Conservation (phyloP, 139 green algal genomes). For the Tetradesmus obliquus region DNA sequence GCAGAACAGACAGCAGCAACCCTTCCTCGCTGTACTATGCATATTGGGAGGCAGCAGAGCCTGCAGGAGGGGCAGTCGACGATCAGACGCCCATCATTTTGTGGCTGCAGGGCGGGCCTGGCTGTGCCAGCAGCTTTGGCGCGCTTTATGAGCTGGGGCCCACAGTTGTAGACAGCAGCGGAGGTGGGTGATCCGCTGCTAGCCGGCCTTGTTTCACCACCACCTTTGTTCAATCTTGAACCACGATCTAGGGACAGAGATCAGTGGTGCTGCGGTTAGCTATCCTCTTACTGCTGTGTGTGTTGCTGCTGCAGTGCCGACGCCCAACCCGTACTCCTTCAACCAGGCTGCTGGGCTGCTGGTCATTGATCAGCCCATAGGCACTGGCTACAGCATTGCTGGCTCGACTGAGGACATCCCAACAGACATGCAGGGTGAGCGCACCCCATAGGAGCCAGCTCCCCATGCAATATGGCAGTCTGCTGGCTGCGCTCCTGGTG, state of each 20-base stretch:
- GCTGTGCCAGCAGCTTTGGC: slow-evolving; percentile 76
- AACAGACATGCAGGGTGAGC: slow-evolving; percentile 53
- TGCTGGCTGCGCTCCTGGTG: no score
- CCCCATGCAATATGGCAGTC: no score
- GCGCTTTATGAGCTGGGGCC: slow-evolving; percentile 73
- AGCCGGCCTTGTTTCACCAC: background rate
- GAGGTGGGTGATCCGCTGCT: background rate
- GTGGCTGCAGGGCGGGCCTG: slow-evolving; percentile 76
- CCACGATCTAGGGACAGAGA: no score
- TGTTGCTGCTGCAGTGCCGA: background rate
- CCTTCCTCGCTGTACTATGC: slow-evolving; percentile 45
- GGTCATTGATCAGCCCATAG: slow-evolving; percentile 61
- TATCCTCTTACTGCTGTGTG: background rate
- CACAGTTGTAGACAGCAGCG: background rate
- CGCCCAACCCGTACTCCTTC: slow-evolving; percentile 51
- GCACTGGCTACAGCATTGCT: slow-evolving; percentile 48
- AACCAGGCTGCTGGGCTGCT: slow-evolving; percentile 60
- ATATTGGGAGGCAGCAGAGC: slow-evolving; percentile 50
- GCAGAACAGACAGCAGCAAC: slow-evolving; percentile 16
- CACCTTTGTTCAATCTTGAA: no score
- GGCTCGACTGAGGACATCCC: slow-evolving; percentile 47
- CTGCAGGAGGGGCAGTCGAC: background rate
- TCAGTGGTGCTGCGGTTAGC: no score
- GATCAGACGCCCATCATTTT: slow-evolving; percentile 44
- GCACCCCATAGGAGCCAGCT: background rate